phyloP scores from a whole-genome alignment of 1,284 basidiomycete genomes.

The Irpex sp. region DNA sequence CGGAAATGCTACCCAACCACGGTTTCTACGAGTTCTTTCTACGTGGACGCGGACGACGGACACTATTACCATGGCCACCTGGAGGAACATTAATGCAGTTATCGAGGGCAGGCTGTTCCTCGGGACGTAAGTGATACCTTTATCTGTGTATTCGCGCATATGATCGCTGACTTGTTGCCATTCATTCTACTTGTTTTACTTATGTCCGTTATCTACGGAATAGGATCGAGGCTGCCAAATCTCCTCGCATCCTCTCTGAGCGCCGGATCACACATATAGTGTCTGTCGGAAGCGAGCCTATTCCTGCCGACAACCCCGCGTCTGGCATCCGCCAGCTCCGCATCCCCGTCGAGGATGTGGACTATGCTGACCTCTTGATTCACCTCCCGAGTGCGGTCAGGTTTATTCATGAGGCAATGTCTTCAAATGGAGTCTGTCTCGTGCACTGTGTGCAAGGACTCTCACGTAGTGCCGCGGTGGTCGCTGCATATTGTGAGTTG shows the following conservation, averaged over 20 bases:
- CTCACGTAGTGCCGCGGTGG: slow-evolving; percentile 77
- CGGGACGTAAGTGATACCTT: slow-evolving; percentile 59
- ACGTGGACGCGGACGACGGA: slow-evolving; percentile 15
- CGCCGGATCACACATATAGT: slow-evolving; percentile 74
- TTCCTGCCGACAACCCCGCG: slow-evolving; percentile 70
- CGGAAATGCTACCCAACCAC: slow-evolving; percentile 9
- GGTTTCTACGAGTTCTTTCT: slow-evolving; percentile 4
- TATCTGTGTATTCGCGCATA: not conserved
- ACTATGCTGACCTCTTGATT: slow-evolving; percentile 80
- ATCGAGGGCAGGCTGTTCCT: slow-evolving; percentile 67
- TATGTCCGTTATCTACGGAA: slow-evolving; percentile 21
- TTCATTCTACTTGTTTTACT: slow-evolving; percentile 12
- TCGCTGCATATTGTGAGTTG: slow-evolving; percentile 75
- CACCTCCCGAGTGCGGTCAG: slow-evolving; percentile 72
- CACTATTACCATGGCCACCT: slow-evolving; percentile 37
- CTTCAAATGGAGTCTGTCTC: slow-evolving; percentile 66
- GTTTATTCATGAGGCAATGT: slow-evolving; percentile 76
- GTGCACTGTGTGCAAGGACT: slow-evolving; percentile 85
- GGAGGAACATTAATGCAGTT: slow-evolving; percentile 69
- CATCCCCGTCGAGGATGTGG: slow-evolving; percentile 75
- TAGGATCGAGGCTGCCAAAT: slow-evolving; percentile 69
- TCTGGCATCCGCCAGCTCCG: slow-evolving; percentile 70
- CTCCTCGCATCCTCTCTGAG: slow-evolving; percentile 70
- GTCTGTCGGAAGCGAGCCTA: slow-evolving; percentile 68
- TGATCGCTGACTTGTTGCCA: slow-evolving; percentile 19